Evolutionary conservation across 2,329 filamentous ascomycete genomes (phyloP).

Genomic region (Alternaria tenuissima): DNA sequence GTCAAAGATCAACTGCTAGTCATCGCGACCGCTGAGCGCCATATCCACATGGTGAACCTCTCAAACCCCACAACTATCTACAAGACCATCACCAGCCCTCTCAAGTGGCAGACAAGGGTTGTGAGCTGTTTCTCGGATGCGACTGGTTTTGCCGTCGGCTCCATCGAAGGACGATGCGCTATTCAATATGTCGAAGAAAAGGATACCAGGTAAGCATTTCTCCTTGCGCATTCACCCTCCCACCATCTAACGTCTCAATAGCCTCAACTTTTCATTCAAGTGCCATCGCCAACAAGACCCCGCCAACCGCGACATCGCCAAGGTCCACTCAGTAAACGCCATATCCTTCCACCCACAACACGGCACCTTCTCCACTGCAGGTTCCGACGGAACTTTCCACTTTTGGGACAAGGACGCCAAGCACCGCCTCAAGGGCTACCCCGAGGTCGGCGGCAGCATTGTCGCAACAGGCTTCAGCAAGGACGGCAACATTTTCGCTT

Average conservation of each 20-base stretch:
- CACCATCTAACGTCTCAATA: conserved; percentile 28
- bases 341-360: conserved; percentile 97
- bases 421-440: conserved; percentile 70
- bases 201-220: conserved; percentile 67
- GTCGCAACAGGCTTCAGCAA: conserved; percentile 90
- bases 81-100: conserved; percentile 93
- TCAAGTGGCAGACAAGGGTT: conserved; percentile 98
- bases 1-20: conserved; percentile 88
- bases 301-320: conserved; percentile 71
- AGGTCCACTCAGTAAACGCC: conserved; percentile 94
- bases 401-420: conserved; percentile 80
- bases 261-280: conserved; percentile 97
- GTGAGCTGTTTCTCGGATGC: conserved; percentile 95
- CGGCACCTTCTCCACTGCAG: conserved; percentile 97
- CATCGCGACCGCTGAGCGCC: conserved; percentile 90
- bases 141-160: conserved; percentile 91
- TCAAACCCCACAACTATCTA: conserved; percentile 89
- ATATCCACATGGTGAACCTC: conserved; percentile 94
- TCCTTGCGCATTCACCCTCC: not conserved
- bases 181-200: conserved; percentile 99
- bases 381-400: conserved; percentile 94
- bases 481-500: conserved; percentile 69
- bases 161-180: conserved; percentile 94
- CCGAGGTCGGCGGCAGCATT: conserved; percentile 75
- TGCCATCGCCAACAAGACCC: conserved; percentile 87